Conservation (phyloP, 768 basidiomycete species). For the Rhizopogon vinicolor region DNA sequence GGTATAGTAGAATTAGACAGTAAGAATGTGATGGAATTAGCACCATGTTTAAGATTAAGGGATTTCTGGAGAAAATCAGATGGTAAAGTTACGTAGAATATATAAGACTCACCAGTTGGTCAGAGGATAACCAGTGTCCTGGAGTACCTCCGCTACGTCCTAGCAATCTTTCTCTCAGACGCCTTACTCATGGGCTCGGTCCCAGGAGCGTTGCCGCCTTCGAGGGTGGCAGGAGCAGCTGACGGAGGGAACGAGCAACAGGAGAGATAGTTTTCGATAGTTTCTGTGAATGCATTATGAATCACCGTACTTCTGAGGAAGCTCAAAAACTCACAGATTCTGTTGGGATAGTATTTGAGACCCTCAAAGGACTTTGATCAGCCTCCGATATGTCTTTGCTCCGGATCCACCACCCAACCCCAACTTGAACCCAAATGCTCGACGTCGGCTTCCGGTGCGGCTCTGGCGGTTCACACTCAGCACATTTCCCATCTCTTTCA, state of each 20-base stretch:
- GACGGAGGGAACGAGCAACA: conserved; percentile 21
- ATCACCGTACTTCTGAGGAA: background rate
- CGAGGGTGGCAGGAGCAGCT: conserved; percentile 44
- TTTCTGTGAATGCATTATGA: conserved; percentile 12
- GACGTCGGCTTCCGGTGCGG: conserved; percentile 42
- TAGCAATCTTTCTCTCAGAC: background rate
- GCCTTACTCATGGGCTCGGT: conserved; percentile 21
- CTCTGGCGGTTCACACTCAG: conserved; percentile 33
- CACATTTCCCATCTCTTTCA: conserved; percentile 28
- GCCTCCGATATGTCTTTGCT: conserved; percentile 35
- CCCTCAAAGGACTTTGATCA: conserved; percentile 20
- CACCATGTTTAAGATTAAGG: conserved; percentile 77
- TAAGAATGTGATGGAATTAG: conserved; percentile 92
- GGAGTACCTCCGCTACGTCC: conserved; percentile 58
- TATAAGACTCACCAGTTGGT: conserved; percentile 72
- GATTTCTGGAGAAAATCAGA: conserved; percentile 54
- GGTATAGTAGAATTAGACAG: conserved; percentile 77
- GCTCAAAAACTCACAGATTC: conserved; percentile 20
- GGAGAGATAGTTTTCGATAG: background rate
- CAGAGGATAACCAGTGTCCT: conserved; percentile 91
- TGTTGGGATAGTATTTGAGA: conserved; percentile 19
- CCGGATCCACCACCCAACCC: conserved; percentile 83
- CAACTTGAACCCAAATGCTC: no score
- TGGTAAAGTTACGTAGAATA: background rate
- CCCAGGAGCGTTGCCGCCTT: conserved; percentile 12